phyloP scores from a whole-genome alignment of 768 basidiomycete genomes.

The Fomitopsis pulvina region DNA sequence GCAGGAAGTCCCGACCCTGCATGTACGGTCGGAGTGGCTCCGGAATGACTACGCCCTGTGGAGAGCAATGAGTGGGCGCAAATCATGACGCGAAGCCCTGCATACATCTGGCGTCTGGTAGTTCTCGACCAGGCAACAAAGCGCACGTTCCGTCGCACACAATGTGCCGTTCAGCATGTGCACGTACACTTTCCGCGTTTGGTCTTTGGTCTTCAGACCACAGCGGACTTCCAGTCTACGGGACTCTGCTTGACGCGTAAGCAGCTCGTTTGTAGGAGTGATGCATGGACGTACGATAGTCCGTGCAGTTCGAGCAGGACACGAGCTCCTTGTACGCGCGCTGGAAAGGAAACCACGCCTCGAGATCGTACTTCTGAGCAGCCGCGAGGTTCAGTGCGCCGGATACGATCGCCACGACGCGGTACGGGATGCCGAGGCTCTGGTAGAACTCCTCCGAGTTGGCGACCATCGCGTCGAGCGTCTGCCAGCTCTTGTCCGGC shows the following conservation, averaged over 20 bases:
- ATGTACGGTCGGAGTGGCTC: slow-evolving; percentile 90
- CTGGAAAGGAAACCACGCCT: slow-evolving; percentile 99
- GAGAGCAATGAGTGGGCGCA: background rate
- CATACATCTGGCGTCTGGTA: slow-evolving; percentile 92
- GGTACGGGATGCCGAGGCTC: slow-evolving; percentile 88
- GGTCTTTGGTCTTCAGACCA: slow-evolving; percentile 86
- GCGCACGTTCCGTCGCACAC: slow-evolving; percentile 92
- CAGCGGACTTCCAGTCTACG: slow-evolving; percentile 90
- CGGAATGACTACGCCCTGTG: slow-evolving; percentile 83
- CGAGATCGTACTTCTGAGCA: slow-evolving; percentile 94
- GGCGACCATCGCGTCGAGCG: slow-evolving; percentile 86
- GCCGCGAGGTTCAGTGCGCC: slow-evolving; percentile 96
- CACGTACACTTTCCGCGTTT: slow-evolving; percentile 88
- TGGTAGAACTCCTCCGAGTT: slow-evolving; percentile 95
- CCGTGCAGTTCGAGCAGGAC: slow-evolving; percentile 97
- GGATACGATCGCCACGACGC: slow-evolving; percentile 90
- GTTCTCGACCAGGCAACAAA: slow-evolving; percentile 98
- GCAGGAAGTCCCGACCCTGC: slow-evolving; percentile 89
- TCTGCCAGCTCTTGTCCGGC: slow-evolving; percentile 90
- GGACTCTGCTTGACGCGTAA: no score
- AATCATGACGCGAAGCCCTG: background rate
- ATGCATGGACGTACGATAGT: no score
- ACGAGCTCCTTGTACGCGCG: slow-evolving; percentile 95
- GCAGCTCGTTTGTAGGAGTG: no score
- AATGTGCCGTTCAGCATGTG: slow-evolving; percentile 99